Evolutionary conservation across 176 grass and related monocot genomes (phyloP), one percentile per base, ranked within the genome.

Genomic region (Aegilops speltoides): DNA sequence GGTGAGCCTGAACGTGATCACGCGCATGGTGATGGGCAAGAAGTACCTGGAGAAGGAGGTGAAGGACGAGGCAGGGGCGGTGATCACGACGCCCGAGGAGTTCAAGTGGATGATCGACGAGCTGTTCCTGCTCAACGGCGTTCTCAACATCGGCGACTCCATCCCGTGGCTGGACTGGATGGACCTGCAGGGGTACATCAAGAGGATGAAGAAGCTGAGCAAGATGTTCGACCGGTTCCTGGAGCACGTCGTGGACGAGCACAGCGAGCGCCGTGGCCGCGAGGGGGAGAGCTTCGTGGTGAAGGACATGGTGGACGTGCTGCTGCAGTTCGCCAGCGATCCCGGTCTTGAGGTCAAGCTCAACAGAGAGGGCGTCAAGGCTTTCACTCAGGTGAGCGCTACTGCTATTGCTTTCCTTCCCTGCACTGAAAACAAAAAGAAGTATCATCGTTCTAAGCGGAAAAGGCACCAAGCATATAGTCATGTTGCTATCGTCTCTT

Each of bases 61-160:
- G 37, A 50, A 1, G 8, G 56, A 63, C 3, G 75, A 81, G 33
- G 71, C 32, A 0, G 62, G 70, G 3, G 5, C 81, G 8, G 85
- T 87, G 64, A 91, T 16, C 24, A 73, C 89, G 72, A 91, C 93
- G 26, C 95, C 85, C 0, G 86, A 95, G 74, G 96, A 98, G 81
- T 98, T 98, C 91, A 98, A 95, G 88, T 81, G 29, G 84, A 98
- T 98, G 93, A 65, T 98, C 2, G 93, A 93, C 46, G 96, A 98
- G 86, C 48, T 90, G 77, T 98, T 98, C 87, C 37, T 98, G 77
- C 91, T 98, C 20, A 98, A 98, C 54, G 93, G 96, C 1, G 93
- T 98, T 76, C 83, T 98, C 73, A 98, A 95, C 89, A 95, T 98
- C 76, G 91, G 93, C 36, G 95, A 98, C 82, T 95, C 89, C 10